Base-by-base conservation (phyloP, 1,139 yeast genomes). In the Saccharomyces hybrid region DNA sequence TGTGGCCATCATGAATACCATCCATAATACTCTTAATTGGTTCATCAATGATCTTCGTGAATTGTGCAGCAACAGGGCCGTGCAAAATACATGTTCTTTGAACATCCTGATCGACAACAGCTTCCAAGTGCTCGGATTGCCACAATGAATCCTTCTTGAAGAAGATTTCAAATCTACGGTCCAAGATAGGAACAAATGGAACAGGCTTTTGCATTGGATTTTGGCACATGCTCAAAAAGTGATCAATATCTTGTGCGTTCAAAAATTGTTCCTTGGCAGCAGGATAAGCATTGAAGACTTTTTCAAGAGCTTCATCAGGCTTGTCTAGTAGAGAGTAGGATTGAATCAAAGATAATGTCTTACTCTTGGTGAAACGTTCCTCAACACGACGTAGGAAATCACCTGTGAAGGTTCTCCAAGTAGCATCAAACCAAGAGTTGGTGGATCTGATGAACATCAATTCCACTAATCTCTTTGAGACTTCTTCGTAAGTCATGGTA, bases 11-110 rank as follows among this genome's bases (percentile, higher is more conserved):
- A 68, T 95, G 97, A 59, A 93, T 85, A 61, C 80, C 77, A 69
- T 91, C 98, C 77, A 93, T 76, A 63, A 93, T 90, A 51, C 86
- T 88, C 73, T 88, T 85, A 70, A 93, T 88, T 66, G 99, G 98
- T 75, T 89, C 97, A 70, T 93, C 83, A 57, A 88, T 95, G 70
- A 80, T 79, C 66, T 80, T 87, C 64, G 98, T 86, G 77, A 77
- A 91, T 75, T 86, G 91, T 65, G 97, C 97, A 65, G 99, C 96
- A 66, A 95, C 99, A 52, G 99, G 99, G 64, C 99, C 98, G 68
- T 90, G 97, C 67, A 93, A 81, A 64, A 93, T 90, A 86, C 99
- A 95, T 25, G 97, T 91, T 79, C 99, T 88, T 75, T 91, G 95
- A 61, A 93, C 98, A 73, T 93, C 99, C 69, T 86, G 91, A 64